Percentiles rank a stretch among this genome's conserved stretches.
phyloP scores from a whole-genome alignment of 164 flowering plant genomes.

The Paratinospora sagittata region DNA sequence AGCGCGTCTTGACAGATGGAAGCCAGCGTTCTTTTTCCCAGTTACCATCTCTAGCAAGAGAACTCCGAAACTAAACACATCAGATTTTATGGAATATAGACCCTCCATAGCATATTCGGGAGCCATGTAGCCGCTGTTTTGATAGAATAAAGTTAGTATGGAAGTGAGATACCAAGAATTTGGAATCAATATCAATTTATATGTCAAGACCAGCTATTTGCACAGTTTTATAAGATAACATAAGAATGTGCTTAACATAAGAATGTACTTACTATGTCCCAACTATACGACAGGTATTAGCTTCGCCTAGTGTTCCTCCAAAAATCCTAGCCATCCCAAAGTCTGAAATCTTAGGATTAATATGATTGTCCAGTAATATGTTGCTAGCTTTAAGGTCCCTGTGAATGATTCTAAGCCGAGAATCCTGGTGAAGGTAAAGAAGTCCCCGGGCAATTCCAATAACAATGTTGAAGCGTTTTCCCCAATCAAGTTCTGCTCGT shows the following conservation, averaged over 20 bases:
- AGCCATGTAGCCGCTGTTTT: slow-evolving; percentile 29
- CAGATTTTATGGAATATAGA: slow-evolving; percentile 27
- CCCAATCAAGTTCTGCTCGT: slow-evolving; percentile 17
- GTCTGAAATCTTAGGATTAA: slow-evolving; percentile 26
- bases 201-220: too few species aligned
- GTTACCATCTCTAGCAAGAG: slow-evolving; percentile 30
- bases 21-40: slow-evolving; percentile 25
- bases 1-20: slow-evolving; percentile 9
- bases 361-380: slow-evolving; percentile 25
- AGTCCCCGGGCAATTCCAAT: slow-evolving; percentile 26
- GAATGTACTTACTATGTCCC: slow-evolving; percentile 36
- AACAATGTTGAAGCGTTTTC: slow-evolving; percentile 23
- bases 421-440: slow-evolving; percentile 33
- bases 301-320: slow-evolving; percentile 22
- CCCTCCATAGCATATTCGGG: slow-evolving; percentile 39
- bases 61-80: slow-evolving; percentile 35
- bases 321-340: slow-evolving; percentile 48
- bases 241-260: too few species aligned
- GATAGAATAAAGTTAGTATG: not conserved
- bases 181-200: too few species aligned
- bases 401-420: slow-evolving; percentile 26
- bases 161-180: not conserved
- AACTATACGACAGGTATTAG: slow-evolving; percentile 28
- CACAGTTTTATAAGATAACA: too few species aligned
- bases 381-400: slow-evolving; percentile 31